These are phyloP conservation scores for Rhizoctonia solani DNA, from an alignment of 1,284 basidiomycete species.

Conservation along the genomic window DNA sequence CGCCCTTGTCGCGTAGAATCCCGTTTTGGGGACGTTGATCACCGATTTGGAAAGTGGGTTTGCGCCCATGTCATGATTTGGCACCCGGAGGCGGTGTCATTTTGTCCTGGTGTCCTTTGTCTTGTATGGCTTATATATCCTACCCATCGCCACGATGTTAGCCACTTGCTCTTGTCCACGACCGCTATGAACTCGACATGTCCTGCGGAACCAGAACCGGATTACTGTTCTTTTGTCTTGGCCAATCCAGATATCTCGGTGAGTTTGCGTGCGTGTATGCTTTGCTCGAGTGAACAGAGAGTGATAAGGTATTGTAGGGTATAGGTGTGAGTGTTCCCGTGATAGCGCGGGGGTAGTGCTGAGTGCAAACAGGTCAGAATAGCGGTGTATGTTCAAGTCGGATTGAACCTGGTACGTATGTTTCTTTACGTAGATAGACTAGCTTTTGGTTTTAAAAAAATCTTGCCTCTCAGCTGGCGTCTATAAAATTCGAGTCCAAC, in stretches of 20 bases:
- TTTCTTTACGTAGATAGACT: not conserved
- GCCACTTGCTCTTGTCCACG: not conserved
- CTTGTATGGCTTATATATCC: too few species aligned
- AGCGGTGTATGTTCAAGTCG: not conserved
- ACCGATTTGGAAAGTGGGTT: too few species aligned
- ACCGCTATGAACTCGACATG: not conserved
- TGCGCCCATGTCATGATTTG: too few species aligned
- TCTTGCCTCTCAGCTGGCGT: too few species aligned
- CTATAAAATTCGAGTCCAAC: too few species aligned
- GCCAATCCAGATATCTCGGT: slow-evolving; percentile 31
- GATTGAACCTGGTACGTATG: not conserved
- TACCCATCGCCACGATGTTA: too few species aligned
- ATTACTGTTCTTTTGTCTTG: slow-evolving; percentile 1
- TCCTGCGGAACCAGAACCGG: not conserved
- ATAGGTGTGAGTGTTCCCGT: slow-evolving; percentile 14
- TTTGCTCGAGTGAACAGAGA: not conserved
- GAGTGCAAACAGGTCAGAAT: not conserved
- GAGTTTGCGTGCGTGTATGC: not conserved
- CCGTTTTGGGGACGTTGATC: too few species aligned
- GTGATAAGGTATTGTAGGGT: not conserved
- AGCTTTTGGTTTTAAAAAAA: too few species aligned
- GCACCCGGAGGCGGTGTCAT: too few species aligned
- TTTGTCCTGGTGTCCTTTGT: too few species aligned
- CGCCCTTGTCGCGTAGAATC: too few species aligned
- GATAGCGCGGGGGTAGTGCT: not conserved